Evolutionary conservation across 352 stramenopile genomes (phyloP).

Genomic region (Pythium volutum): DNA sequence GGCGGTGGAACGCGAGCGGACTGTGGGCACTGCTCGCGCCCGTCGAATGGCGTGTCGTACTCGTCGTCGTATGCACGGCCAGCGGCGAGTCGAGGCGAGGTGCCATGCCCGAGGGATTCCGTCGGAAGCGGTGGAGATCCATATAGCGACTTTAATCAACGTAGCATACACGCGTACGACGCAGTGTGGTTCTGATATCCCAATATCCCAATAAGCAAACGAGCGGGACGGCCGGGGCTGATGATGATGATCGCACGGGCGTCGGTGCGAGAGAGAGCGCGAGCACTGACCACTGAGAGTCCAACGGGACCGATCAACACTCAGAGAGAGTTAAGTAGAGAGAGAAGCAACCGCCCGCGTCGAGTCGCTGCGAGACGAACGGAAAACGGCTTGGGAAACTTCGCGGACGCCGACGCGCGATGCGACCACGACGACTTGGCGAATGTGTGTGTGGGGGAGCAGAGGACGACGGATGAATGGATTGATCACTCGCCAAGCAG

Average conservation of each 20-base stretch:
- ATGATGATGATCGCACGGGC: no score
- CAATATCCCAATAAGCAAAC: no score
- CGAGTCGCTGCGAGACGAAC: neutral
- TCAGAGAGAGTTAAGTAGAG: no score
- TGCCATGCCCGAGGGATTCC: conserved; percentile 1
- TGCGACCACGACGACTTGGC: conserved; percentile 3
- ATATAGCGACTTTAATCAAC: no score
- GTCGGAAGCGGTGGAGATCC: conserved; percentile 14
- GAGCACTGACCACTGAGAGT: no score
- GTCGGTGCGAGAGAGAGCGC: no score
- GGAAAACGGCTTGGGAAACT: conserved; percentile 2
- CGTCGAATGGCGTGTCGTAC: conserved; percentile 2
- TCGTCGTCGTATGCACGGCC: neutral
- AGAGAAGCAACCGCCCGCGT: neutral
- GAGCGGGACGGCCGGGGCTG: no score
- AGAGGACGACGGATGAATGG: neutral
- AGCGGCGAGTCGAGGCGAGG: neutral
- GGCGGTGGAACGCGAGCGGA: conserved; percentile 13
- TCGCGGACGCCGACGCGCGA: conserved; percentile 5
- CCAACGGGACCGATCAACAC: no score
- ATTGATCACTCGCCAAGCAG: no score
- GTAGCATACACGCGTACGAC: no score
- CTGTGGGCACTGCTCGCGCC: conserved; percentile 14
- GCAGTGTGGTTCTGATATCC: no score
- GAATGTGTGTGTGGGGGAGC: conserved; percentile 2